A percentile compares a stretch with the other conserved stretches of the same genome.
Conservation (phyloP, 164 flowering plant species). For the Umbilicus rupestris region DNA sequence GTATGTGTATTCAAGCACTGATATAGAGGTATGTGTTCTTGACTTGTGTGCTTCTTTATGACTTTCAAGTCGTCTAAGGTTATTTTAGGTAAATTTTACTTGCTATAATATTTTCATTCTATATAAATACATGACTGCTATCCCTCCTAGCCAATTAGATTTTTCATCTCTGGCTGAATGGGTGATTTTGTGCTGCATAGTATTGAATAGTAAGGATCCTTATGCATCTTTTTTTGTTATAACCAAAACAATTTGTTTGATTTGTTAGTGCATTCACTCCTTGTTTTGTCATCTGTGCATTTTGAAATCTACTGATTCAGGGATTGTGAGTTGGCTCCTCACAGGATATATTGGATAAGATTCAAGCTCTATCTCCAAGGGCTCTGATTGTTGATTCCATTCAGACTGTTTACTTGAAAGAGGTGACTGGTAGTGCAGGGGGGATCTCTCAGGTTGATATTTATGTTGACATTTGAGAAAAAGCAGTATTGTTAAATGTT, state of each 20-base stretch:
- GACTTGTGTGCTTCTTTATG: background rate
- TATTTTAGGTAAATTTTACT: background rate
- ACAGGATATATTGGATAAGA: conserved; percentile 74
- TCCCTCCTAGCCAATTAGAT: background rate
- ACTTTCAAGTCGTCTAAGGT: background rate
- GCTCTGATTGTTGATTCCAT: conserved; percentile 87
- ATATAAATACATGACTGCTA: background rate
- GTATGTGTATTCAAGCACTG: conserved; percentile 78
- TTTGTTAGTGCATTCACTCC: background rate
- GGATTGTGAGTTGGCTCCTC: background rate
- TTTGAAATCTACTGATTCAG: background rate
- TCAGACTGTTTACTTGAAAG: conserved; percentile 81
- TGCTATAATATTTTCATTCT: too few relatives aligned
- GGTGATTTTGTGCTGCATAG: background rate
- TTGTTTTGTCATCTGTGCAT: background rate
- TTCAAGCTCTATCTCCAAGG: conserved; percentile 52
- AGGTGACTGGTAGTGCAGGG: conserved; percentile 81
- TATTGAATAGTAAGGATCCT: background rate
- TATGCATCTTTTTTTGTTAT: background rate
- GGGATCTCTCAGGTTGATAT: conserved; percentile 55
- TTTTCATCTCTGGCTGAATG: background rate
- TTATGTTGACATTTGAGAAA: background rate
- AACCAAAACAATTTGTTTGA: background rate
- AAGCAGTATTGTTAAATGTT: background rate
- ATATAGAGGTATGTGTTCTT: conserved; percentile 58